phyloP scores from a whole-genome alignment of 371 early-diverging fungal genomes.

The Choanephora cucurbitarum region DNA sequence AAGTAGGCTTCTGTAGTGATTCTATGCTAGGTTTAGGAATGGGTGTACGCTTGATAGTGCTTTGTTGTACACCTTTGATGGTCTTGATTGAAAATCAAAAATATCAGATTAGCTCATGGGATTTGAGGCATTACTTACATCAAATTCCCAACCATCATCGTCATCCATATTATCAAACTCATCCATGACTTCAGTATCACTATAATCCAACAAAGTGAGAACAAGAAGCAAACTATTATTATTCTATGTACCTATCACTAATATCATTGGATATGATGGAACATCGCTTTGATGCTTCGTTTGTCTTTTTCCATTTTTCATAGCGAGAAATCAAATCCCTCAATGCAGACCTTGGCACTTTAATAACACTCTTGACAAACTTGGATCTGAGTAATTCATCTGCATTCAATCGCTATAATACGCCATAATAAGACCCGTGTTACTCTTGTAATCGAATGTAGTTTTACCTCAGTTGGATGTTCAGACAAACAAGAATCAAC shows the following conservation, averaged over 20 bases:
- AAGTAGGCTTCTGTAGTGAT: constrained; percentile 4
- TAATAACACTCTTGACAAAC: constrained; percentile 56
- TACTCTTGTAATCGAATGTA: neutral
- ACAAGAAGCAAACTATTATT: neutral
- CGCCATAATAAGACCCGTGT: neutral
- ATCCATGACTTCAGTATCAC: constrained; percentile 28
- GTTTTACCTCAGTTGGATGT: constrained; percentile 78
- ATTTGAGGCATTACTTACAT: constrained; percentile 23
- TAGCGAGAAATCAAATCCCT: constrained; percentile 54
- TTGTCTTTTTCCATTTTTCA: constrained; percentile 53
- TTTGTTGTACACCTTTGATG: constrained; percentile 5
- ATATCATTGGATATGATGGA: constrained; percentile 46
- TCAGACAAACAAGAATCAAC: constrained; percentile 84
- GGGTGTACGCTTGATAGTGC: neutral
- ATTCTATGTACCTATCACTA: constrained; percentile 37
- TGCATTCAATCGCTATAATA: constrained; percentile 56
- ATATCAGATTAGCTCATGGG: no score
- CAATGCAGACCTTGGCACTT: constrained; percentile 43
- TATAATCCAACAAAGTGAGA: neutral
- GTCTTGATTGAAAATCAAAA: constrained; percentile 1
- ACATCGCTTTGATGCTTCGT: constrained; percentile 41
- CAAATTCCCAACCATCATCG: constrained; percentile 53
- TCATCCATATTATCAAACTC: constrained; percentile 34
- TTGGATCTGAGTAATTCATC: constrained; percentile 60
- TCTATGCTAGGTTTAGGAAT: neutral